Evolutionary conservation across 2,329 filamentous ascomycete species (phyloP), one percentile per base, ranked within the genome.

Genomic region (Rutstroemia sp.): DNA sequence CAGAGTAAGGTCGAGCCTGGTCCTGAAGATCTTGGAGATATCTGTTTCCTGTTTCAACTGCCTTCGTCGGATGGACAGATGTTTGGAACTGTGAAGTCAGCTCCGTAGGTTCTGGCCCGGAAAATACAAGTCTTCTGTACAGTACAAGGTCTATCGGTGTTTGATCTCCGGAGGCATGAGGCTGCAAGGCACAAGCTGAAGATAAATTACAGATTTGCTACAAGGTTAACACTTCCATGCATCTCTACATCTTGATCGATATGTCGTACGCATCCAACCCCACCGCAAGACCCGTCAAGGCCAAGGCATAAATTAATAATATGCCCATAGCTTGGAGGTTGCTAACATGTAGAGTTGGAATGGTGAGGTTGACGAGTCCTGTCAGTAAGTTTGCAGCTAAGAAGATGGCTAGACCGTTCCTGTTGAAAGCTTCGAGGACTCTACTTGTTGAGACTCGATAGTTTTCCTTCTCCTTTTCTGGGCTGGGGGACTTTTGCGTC

Each of bases 321-420:
- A 96, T 83, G 0, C 71, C 84, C 82, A 96, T 89, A 0, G 91
- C 82, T 56, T 75, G 70, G 3, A 79, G 65, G 8, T 82, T 80
- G 4, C 77, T 78, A 61, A 87, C 83, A 68, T 92, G 80, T 61
- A 97, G 73, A 2, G 94, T 99, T 41, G 86, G 85, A 54, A 97
- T 72, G 4, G 85, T 88, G 78, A 99, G 77, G 70, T 99, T 99
- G 54, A 97, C 86, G 16, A 90, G 68, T 0, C 94, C 94, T 0
- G 94, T 99, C 60, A 96, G 72, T 48, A 99, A 72, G 68, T 99
- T 99, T 2, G 94, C 92, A 39, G 92, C 67, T 57, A 99, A 72
- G 68, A 99, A 99, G 0, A 97, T 72, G 0, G 82, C 83, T 48
- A 99, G 75, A 0, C 94, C 92, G 65, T 96, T 96, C 54, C 87